Percentiles rank a stretch among this genome's conserved stretches.
phyloP scores from a whole-genome alignment of 2,329 filamentous ascomycete species.

The Phoma herbarum region DNA sequence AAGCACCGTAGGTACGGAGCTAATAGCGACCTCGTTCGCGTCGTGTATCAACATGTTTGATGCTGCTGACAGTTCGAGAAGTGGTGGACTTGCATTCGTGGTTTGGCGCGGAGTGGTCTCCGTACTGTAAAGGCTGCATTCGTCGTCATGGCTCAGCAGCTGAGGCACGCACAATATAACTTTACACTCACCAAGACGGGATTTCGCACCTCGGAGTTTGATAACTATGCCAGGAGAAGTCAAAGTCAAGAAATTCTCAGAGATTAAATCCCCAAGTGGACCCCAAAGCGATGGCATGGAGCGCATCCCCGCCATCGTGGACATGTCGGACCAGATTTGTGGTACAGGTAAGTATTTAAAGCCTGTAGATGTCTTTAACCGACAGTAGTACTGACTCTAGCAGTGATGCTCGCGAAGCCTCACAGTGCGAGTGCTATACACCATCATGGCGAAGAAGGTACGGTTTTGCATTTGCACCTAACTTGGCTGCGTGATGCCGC shows the following conservation, averaged over 20 bases:
- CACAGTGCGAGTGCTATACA: conserved; percentile 69
- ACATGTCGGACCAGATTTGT: conserved; percentile 71
- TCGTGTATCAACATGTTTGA: not conserved
- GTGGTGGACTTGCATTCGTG: not conserved
- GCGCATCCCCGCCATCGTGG: conserved; percentile 66
- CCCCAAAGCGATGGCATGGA: conserved; percentile 61
- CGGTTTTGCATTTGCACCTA: conserved; percentile 20
- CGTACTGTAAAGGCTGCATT: too few relatives aligned
- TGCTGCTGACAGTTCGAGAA: not conserved
- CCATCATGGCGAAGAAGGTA: conserved; percentile 75
- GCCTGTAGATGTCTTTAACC: not conserved
- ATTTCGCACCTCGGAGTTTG: not conserved
- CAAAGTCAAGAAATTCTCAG: conserved; percentile 40
- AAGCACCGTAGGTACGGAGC: conserved; percentile 7
- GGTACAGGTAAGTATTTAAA: conserved; percentile 64
- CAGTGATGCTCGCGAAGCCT: conserved; percentile 71
- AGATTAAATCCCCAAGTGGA: conserved; percentile 50
- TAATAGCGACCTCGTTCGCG: not conserved
- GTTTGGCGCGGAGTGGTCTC: conserved; percentile 3
- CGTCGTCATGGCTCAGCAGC: conserved; percentile 11
- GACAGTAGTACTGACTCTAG: not conserved
- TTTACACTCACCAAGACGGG: not conserved
- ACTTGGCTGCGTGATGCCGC: not conserved
- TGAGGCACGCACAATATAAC: not conserved
- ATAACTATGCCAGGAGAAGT: conserved; percentile 39